Evolutionary conservation across 148 eudicot genomes (phyloP).

Genomic region (Silene conica): DNA sequence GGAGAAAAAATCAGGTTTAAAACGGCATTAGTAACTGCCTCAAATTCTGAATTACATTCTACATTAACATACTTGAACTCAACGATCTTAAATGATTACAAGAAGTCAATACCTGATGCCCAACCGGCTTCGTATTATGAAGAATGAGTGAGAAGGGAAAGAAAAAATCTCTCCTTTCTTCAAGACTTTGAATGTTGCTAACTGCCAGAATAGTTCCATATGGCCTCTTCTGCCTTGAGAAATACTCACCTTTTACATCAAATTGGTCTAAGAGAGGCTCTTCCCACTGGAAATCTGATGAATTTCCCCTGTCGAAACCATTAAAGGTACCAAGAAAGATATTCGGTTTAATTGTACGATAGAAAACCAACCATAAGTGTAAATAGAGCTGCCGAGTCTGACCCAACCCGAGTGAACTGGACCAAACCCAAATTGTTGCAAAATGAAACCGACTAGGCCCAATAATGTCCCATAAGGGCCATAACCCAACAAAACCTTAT

Average conservation of each 20-base stretch:
- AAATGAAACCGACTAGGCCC: no score
- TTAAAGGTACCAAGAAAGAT: conserved; percentile 20
- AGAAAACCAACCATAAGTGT: neutral
- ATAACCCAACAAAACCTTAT: no score
- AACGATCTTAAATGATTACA: neutral
- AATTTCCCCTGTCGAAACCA: conserved; percentile 33
- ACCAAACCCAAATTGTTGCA: no score
- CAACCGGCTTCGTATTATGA: conserved; percentile 93
- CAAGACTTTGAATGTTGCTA: conserved; percentile 52
- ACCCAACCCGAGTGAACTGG: no score
- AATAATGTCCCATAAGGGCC: no score
- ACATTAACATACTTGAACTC: neutral
- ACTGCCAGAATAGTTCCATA: conserved; percentile 60
- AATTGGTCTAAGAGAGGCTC: conserved; percentile 39
- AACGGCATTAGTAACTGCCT: neutral
- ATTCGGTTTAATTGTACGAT: neutral
- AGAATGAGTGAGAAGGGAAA: conserved; percentile 77
- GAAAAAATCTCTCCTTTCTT: conserved; percentile 65
- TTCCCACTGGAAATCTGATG: conserved; percentile 34
- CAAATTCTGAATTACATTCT: neutral
- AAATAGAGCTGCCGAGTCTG: neutral
- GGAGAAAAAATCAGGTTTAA: neutral
- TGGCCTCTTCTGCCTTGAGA: conserved; percentile 44
- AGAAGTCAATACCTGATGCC: conserved; percentile 69
- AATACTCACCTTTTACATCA: conserved; percentile 33